phyloP scores from a whole-genome alignment of 768 basidiomycete genomes.

The Clavulina sp. region DNA sequence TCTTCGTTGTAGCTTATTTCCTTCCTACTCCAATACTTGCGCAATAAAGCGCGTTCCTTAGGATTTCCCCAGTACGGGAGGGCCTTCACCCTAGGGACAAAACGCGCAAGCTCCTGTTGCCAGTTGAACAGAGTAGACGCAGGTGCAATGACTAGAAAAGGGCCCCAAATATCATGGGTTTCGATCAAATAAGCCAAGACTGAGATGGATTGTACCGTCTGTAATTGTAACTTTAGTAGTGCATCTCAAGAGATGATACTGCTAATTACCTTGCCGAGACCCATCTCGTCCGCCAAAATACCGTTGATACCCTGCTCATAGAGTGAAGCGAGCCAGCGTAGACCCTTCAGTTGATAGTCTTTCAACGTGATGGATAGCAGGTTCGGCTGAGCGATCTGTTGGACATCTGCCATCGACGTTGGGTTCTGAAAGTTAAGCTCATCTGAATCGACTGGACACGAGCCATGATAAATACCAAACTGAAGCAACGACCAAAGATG shows the following conservation, averaged over 20 bases:
- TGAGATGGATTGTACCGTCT: slow-evolving; percentile 96
- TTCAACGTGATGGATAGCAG: slow-evolving; percentile 96
- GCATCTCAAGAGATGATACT: neutral
- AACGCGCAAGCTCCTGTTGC: slow-evolving; percentile 96
- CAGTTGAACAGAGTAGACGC: slow-evolving; percentile 97
- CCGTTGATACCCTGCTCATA: slow-evolving; percentile 99
- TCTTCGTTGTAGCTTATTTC: slow-evolving; percentile 89
- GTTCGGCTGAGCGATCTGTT: slow-evolving; percentile 79
- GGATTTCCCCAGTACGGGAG: slow-evolving; percentile 97
- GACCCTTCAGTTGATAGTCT: slow-evolving; percentile 94
- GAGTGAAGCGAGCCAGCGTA: slow-evolving; percentile 93
- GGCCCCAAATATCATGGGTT: slow-evolving; percentile 96
- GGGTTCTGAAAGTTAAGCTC: slow-evolving; percentile 99
- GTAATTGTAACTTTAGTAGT: slow-evolving; percentile 3
- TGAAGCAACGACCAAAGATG: neutral
- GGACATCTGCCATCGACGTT: slow-evolving; percentile 64
- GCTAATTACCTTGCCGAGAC: slow-evolving; percentile 56
- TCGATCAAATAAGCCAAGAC: slow-evolving; percentile 91
- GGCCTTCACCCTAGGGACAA: slow-evolving; percentile 85
- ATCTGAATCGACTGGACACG: slow-evolving; percentile 64
- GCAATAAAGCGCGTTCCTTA: slow-evolving; percentile 82
- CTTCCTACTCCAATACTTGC: slow-evolving; percentile 98
- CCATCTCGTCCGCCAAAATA: slow-evolving; percentile 98
- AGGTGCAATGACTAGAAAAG: slow-evolving; percentile 94
- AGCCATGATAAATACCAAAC: neutral